Evolutionary conservation across 129 eudicot genomes (phyloP).

Genomic region (Saposhnikovia divaricata): DNA sequence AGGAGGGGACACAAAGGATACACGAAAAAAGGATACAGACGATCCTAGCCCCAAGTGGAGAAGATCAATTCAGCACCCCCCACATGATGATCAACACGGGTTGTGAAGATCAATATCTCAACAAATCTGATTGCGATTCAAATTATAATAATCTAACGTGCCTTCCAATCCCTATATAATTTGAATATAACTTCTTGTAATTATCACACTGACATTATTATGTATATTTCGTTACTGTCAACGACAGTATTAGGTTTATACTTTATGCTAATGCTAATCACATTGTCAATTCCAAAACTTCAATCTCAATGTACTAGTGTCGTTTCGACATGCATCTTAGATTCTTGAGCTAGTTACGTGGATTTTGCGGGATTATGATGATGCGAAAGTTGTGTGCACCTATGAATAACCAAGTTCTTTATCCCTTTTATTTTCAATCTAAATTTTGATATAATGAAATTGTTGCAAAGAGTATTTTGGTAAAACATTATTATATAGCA

Average conservation of each 20-base stretch:
- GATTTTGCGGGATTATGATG: no score
- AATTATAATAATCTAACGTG: not conserved
- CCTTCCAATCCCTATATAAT: not conserved
- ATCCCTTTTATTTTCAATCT: no score
- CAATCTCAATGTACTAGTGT: not conserved
- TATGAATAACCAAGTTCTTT: no score
- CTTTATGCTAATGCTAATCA: not conserved
- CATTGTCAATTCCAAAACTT: not conserved
- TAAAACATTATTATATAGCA: no score
- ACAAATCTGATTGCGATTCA: not conserved
- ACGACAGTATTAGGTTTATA: not conserved
- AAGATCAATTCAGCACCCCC: not conserved
- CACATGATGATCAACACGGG: not conserved
- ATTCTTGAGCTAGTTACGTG: no score
- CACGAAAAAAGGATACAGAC: no score
- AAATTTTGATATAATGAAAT: no score
- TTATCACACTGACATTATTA: not conserved
- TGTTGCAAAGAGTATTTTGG: no score
- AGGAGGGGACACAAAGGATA: no score
- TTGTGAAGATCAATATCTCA: conserved; percentile 1
- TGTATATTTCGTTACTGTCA: not conserved
- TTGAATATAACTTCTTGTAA: not conserved
- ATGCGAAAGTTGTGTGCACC: no score
- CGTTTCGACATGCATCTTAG: not conserved
- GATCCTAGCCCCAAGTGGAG: no score